Percentiles rank a stretch among this genome's conserved stretches.
Conservation (phyloP, 2,329 filamentous ascomycete species). For the Kalmusia sp. region DNA sequence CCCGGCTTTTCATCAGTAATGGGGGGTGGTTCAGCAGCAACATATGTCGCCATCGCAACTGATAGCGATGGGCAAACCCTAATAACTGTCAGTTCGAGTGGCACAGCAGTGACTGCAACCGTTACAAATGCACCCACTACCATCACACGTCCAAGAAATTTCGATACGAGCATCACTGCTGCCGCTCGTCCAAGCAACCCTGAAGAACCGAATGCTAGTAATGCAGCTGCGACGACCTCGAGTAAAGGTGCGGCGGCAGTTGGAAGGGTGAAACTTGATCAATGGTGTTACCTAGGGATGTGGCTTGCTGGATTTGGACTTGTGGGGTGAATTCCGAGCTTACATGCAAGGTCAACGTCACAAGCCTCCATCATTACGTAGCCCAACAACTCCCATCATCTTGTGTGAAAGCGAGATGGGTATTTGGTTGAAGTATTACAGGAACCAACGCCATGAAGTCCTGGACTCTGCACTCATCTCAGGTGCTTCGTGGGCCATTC, state of each 20-base stretch:
- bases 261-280: constrained; percentile 4
- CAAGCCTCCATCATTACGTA: not conserved
- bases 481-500: too few relatives aligned
- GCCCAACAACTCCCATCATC: too few relatives aligned
- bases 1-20: constrained; percentile 36
- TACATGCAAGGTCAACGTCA: not conserved
- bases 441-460: too few relatives aligned
- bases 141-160: constrained; percentile 25
- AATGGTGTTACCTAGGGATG: constrained; percentile 13
- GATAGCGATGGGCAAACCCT: constrained; percentile 31
- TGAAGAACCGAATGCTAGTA: not conserved
- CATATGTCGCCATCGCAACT: constrained; percentile 32
- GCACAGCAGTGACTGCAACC: constrained; percentile 33
- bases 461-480: too few relatives aligned
- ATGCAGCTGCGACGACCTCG: constrained; percentile 14
- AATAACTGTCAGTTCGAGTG: constrained; percentile 35
- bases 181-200: constrained; percentile 8
- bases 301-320: constrained; percentile 12
- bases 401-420: too few relatives aligned
- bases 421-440: too few relatives aligned
- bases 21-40: constrained; percentile 24
- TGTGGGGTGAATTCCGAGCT: not conserved
- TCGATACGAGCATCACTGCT: constrained; percentile 28
- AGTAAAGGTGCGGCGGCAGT: constrained; percentile 16
- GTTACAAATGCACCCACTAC: constrained; percentile 27